phyloP scores from a whole-genome alignment of 768 basidiomycete genomes.

The Pilatotrama ljubarskyi region DNA sequence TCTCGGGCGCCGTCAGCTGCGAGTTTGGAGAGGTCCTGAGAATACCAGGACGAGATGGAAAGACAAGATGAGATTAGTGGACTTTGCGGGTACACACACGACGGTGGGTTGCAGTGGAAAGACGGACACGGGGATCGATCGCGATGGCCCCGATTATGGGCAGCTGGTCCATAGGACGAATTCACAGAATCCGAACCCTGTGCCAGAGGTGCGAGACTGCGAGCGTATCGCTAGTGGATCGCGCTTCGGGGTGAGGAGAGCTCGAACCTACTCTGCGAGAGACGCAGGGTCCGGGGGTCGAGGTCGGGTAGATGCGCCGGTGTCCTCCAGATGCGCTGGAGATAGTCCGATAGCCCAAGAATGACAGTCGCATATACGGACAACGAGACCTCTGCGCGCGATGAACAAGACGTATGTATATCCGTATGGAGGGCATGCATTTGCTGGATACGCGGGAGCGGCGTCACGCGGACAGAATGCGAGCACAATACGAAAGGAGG shows the following conservation, averaged over 20 bases:
- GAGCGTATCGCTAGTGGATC: conserved; percentile 1
- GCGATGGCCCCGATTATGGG: conserved; percentile 1
- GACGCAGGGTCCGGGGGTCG: background rate
- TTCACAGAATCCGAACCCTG: background rate
- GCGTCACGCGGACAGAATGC: background rate
- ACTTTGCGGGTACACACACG: background rate
- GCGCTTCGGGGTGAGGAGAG: background rate
- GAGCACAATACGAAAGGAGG: background rate
- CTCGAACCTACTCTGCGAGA: background rate
- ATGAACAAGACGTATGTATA: background rate
- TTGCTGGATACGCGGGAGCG: background rate
- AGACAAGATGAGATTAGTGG: conserved; percentile 1
- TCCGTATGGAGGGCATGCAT: background rate
- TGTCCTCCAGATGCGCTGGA: background rate
- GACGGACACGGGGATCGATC: conserved; percentile 18
- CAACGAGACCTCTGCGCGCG: background rate
- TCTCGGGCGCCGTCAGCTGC: background rate
- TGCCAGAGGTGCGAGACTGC: background rate
- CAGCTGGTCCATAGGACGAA: no score
- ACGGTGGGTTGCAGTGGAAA: no score
- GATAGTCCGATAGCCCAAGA: background rate
- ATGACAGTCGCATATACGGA: background rate
- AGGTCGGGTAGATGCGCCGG: background rate
- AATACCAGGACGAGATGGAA: background rate
- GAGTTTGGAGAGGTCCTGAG: no score